phyloP scores from a whole-genome alignment of 2,329 filamentous ascomycete species.

The Curvularia sp. region DNA sequence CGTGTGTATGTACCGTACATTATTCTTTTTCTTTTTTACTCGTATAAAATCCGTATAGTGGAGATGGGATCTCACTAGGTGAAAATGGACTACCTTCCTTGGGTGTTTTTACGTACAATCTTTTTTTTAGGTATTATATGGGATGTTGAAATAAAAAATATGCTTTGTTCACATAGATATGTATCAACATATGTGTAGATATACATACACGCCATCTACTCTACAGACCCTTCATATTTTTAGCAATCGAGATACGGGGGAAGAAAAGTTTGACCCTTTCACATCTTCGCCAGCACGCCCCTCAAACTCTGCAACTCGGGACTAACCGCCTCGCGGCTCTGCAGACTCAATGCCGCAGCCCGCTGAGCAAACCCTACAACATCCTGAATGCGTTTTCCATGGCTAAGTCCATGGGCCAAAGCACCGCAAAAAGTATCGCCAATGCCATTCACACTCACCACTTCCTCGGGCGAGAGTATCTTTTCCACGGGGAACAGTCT shows the following conservation, averaged over 20 bases:
- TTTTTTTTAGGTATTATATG: too few species aligned
- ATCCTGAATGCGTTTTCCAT: constrained; percentile 61
- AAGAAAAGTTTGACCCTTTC: neutral
- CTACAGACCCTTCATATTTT: neutral
- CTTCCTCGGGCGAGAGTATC: constrained; percentile 64
- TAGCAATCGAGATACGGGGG: neutral
- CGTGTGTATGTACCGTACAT: neutral
- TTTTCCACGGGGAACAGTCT: constrained; percentile 70
- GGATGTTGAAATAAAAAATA: neutral
- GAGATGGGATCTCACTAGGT: neutral
- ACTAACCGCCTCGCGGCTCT: constrained; percentile 76
- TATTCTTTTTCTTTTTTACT: neutral
- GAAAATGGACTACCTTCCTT: neutral
- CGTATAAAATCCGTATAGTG: neutral
- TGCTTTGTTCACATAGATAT: neutral
- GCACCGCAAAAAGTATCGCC: constrained; percentile 93
- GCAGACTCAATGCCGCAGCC: constrained; percentile 80
- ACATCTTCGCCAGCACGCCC: neutral
- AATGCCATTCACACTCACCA: constrained; percentile 91
- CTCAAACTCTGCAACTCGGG: constrained; percentile 55
- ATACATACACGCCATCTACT: neutral
- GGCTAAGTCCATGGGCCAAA: constrained; percentile 76
- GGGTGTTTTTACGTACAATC: neutral
- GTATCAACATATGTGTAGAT: neutral
- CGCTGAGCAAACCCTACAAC: constrained; percentile 81